Evolutionary conservation across 345 rosid genomes (phyloP).

Genomic region (Syzygium aromaticum): DNA sequence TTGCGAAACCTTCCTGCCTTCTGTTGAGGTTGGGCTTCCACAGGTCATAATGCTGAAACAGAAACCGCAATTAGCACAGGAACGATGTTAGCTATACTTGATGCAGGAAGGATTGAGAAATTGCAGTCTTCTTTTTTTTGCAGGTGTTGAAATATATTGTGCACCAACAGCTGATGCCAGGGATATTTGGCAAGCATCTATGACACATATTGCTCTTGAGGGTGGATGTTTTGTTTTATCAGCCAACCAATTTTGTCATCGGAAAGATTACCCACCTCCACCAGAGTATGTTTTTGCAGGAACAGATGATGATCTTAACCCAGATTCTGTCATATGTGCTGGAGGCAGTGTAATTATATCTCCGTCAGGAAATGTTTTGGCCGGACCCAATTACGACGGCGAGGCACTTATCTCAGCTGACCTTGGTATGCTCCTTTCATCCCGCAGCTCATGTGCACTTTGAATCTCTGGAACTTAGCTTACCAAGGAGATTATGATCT

Average conservation of each 20-base stretch:
- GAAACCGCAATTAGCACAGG: background rate
- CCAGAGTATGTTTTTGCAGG: constrained; percentile 70
- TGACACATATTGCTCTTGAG: constrained; percentile 94
- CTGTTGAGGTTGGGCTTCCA: background rate
- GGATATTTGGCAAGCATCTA: constrained; percentile 76
- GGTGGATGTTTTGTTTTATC: constrained; percentile 92
- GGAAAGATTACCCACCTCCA: constrained; percentile 90
- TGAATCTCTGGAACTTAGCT: background rate
- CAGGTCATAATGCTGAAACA: background rate
- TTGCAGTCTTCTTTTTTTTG: background rate
- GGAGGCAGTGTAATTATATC: constrained; percentile 93
- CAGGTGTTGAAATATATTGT: constrained; percentile 87
- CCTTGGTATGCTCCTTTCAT: constrained; percentile 39
- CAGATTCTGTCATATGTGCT: constrained; percentile 77
- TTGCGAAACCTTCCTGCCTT: background rate
- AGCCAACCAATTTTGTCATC: constrained; percentile 81
- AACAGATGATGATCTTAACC: constrained; percentile 51
- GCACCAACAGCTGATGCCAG: constrained; percentile 95
- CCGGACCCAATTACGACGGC: constrained; percentile 87
- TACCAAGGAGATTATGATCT: background rate
- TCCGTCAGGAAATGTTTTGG: constrained; percentile 71
- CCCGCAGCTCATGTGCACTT: background rate
- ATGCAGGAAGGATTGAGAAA: background rate
- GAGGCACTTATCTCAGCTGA: constrained; percentile 86
- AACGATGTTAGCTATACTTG: background rate